Conservation (phyloP, 106 monocot genomes). For the Allium fistulosum region DNA sequence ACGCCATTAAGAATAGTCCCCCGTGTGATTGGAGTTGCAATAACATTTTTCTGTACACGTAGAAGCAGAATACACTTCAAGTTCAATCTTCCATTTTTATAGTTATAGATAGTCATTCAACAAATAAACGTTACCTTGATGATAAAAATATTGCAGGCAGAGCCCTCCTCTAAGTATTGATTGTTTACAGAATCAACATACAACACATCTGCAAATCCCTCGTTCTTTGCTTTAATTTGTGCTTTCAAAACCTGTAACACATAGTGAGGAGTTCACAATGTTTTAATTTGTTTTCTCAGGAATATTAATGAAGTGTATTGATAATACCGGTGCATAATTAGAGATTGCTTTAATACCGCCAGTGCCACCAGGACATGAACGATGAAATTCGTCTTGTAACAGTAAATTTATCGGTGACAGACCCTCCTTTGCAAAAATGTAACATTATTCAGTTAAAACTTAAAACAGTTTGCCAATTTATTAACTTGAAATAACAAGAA, state of each 20-base stretch:
- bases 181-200: slow-evolving; percentile 57
- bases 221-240: slow-evolving; percentile 12
- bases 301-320: too few relatives aligned
- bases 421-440: slow-evolving; percentile 21
- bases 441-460: background rate
- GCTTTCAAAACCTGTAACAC: slow-evolving; percentile 24
- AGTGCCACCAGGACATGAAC: slow-evolving; percentile 55
- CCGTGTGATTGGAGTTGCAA: slow-evolving; percentile 33
- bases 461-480: too few relatives aligned
- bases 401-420: slow-evolving; percentile 39
- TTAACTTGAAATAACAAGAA: background rate
- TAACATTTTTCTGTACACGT: slow-evolving; percentile 23
- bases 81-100: too few relatives aligned
- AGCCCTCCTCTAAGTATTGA: slow-evolving; percentile 76
- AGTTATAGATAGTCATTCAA: background rate
- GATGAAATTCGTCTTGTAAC: slow-evolving; percentile 37
- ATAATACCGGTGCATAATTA: slow-evolving; percentile 47
- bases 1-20: slow-evolving; percentile 54
- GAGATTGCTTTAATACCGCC: slow-evolving; percentile 45
- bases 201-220: slow-evolving; percentile 23
- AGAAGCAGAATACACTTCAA: background rate
- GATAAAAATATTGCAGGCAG: slow-evolving; percentile 82
- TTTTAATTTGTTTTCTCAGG: background rate
- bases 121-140: slow-evolving; percentile 50
- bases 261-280: background rate